Evolutionary conservation across 139 green algal genomes (phyloP), one percentile per base, ranked within the genome.

Genomic region (Spirogloea muscicola): DNA sequence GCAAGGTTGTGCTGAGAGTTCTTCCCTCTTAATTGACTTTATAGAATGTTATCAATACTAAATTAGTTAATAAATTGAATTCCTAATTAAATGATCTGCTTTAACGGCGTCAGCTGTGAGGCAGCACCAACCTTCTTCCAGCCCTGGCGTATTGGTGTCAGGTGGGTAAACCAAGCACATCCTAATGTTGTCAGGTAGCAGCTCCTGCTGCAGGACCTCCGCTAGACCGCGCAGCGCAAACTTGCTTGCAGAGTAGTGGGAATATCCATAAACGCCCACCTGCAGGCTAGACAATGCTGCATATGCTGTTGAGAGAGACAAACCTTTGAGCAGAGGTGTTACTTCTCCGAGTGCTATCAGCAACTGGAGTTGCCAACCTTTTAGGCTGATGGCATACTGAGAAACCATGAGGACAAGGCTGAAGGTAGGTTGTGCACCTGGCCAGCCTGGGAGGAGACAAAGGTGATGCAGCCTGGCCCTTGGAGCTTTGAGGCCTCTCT

Each of bases 161-260:
- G 75, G 75, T 10, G 76, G 76, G 7, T 48, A 86, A 7, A 49
- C 68, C 41, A 84, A 13, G 9, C 18, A 49, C 4, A 84, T 31
- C 18, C 62, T 42, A 3, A 80, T 82, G 40, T 39, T 48, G 38
- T 73, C 13, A 13, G 27, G 42, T 36, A 21, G 21, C 27, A 84
- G 41, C 59, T 84, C 76, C 60, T 61, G 31, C 3, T 57, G 34
- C 2, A 84, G 44, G 3, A n/a, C 68, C 44, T 84, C 76, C 18
- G 76, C 76, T 27, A 84, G 42, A 3, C 76, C 76, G 6, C 77
- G 29, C 7, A 85, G 58, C 33, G 76, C 76, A 39, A 60, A 82
- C 39, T 84, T 84, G 44, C 43, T 33, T 21, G 75, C 29, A 21
- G 59, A 65, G 75, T 84, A 85, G 4, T 41, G 31, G 1, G 76